Conservation (phyloP, 345 rosid genomes). For the Salix arbutifolia region DNA sequence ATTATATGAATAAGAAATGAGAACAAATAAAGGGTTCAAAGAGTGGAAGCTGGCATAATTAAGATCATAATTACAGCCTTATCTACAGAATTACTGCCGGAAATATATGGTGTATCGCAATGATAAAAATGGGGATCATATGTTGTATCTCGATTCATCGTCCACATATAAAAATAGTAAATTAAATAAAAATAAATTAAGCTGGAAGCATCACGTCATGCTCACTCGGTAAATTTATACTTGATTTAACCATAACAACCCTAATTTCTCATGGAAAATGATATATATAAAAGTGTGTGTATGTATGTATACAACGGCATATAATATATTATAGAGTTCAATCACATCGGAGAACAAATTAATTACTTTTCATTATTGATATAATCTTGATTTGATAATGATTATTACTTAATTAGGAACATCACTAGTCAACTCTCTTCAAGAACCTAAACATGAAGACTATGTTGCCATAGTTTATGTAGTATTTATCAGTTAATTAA, state of each 20-base stretch:
- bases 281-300: too few species aligned
- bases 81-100: background rate
- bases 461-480: too few species aligned
- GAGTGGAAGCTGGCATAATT: conserved; percentile 20
- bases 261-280: background rate
- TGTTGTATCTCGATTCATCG: background rate
- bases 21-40: conserved; percentile 21
- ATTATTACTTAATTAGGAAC: too few species aligned
- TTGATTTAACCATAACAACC: background rate
- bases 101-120: background rate
- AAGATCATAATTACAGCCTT: background rate
- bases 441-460: too few species aligned
- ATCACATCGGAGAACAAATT: background rate
- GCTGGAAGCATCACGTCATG: background rate
- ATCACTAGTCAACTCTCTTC: too few species aligned
- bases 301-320: background rate
- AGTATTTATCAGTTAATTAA: too few species aligned
- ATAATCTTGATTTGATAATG: background rate
- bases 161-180: too few species aligned
- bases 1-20: conserved; percentile 27
- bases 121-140: background rate
- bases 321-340: background rate
- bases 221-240: background rate
- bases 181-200: background rate
- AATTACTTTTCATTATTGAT: background rate